Base-by-base conservation (phyloP, 495 filamentous ascomycete genomes). In the Bryoglossum gracile region DNA sequence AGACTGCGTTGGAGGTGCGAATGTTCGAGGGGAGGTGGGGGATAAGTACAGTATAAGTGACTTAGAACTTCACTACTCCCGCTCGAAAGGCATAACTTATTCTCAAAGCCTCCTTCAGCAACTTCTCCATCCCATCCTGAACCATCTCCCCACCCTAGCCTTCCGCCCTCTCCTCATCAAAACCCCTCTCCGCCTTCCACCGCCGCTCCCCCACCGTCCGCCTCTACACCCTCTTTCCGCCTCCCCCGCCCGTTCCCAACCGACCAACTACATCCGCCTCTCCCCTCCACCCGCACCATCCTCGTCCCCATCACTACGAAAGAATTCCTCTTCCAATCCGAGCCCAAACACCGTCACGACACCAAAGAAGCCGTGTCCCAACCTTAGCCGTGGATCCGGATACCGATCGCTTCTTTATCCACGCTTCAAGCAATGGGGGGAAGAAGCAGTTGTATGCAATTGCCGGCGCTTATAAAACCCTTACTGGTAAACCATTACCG, bases 261-360 rank as follows among this genome's bases (percentile, higher is more conserved):
- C 21, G 43, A 38, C 56, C 56, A 36, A 55, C 47, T 24, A 59
- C 10, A 51, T 59, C 28, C 25, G 55, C 18, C 23, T 75, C 56
- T 64, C 50, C 72, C 72, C 8, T 14, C 48, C 16, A 53, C 63
- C 0, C 63, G 60, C 1, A 68, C 74, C 52, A 59, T 75, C 14
- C 37, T 68, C 24, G 25, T 34, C n/a, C 49, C 48, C 13, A 55
- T 59, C 11, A 55, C 26, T 26, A 55, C 56, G 21, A 14, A 22
- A 4, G 34, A 59, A 22, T 59, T 59, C 30, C 32, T 59, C n/a
- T 46, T 55, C 40, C 43, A 52, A 1, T 49, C 52, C 11, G 56
- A 59, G 34, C 10, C 44, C 14, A 23, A 17, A 3, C 56, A 52
- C n/a, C 48, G 56, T 0, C 11, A 21, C 4, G 48, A 59, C n/a